Conservation (phyloP, 495 filamentous ascomycete genomes). For the Penicillium diatomitis region DNA sequence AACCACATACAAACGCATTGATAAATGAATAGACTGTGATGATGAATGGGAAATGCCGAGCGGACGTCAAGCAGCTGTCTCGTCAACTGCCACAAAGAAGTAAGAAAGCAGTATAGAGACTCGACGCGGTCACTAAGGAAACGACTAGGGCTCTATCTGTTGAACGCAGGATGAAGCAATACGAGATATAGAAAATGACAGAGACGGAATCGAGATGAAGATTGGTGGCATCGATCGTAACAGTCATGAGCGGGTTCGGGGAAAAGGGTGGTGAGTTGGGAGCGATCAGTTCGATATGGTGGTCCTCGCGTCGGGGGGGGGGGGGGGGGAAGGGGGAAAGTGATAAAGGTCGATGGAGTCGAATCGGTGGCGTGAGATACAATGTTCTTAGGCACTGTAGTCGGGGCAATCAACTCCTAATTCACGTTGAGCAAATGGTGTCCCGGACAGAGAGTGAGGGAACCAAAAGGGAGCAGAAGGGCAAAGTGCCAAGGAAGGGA, state of each 20-base stretch:
- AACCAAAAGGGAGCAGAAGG: background rate
- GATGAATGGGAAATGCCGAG: no score
- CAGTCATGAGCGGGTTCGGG: conserved; percentile 4
- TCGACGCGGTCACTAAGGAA: no score
- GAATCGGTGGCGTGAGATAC: background rate
- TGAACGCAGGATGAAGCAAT: background rate
- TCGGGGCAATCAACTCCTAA: conserved; percentile 27
- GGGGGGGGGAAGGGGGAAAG: background rate
- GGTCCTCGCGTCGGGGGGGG: no score
- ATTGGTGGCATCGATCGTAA: conserved; percentile 6
- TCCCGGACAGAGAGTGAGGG: background rate
- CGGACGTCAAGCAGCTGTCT: no score
- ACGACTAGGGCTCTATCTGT: background rate
- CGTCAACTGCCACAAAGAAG: no score
- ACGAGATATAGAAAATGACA: background rate
- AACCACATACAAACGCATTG: no score
- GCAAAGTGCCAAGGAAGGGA: no score
- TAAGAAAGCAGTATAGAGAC: no score
- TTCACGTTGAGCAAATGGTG: conserved; percentile 13
- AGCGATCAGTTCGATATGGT: background rate
- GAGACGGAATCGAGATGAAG: background rate
- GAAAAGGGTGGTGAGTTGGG: background rate
- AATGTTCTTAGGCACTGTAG: conserved; percentile 21
- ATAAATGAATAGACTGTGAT: no score
- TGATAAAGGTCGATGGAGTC: background rate